phyloP scores from a whole-genome alignment of 108 stramenopile species.

The Pseudonitzschia multiseries region DNA sequence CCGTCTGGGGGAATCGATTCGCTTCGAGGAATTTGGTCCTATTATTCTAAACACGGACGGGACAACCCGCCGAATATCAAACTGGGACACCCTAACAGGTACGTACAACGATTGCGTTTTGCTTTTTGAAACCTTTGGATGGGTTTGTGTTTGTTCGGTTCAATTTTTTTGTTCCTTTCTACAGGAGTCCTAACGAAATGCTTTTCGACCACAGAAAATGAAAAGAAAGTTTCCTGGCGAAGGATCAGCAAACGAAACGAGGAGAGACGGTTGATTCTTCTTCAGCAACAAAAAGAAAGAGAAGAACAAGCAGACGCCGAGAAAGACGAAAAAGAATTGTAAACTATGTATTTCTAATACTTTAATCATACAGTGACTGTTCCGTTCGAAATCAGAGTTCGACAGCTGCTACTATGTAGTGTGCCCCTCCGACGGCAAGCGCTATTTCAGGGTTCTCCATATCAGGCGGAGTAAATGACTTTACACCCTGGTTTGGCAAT shows the following conservation, averaged over 20 bases:
- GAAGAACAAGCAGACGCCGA: slow-evolving; percentile 19
- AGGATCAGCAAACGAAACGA: slow-evolving; percentile 85
- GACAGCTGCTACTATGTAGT: slow-evolving; percentile 35
- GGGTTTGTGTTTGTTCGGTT: background rate
- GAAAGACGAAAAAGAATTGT: background rate
- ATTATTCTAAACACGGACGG: slow-evolving; percentile 87
- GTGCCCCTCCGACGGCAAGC: slow-evolving; percentile 57
- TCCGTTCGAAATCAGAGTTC: slow-evolving; percentile 7
- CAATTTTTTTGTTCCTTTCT: background rate
- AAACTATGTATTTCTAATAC: background rate
- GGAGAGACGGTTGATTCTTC: slow-evolving; percentile 57
- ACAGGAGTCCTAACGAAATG: background rate
- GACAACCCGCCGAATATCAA: slow-evolving; percentile 71
- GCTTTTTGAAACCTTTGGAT: too few species aligned
- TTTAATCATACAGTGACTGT: background rate
- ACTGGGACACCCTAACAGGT: slow-evolving; percentile 79
- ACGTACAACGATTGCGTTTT: background rate
- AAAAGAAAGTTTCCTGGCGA: slow-evolving; percentile 83
- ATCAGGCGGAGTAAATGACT: slow-evolving; percentile 25
- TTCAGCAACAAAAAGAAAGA: slow-evolving; percentile 51
- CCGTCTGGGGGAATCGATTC: slow-evolving; percentile 71
- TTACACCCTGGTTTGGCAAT: slow-evolving; percentile 7
- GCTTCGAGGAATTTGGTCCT: slow-evolving; percentile 81
- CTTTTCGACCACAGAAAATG: slow-evolving; percentile 35
- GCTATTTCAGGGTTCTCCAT: slow-evolving; percentile 30